phyloP scores from a whole-genome alignment of 2,329 filamentous ascomycete genomes.

The Fusarium goolgardi region DNA sequence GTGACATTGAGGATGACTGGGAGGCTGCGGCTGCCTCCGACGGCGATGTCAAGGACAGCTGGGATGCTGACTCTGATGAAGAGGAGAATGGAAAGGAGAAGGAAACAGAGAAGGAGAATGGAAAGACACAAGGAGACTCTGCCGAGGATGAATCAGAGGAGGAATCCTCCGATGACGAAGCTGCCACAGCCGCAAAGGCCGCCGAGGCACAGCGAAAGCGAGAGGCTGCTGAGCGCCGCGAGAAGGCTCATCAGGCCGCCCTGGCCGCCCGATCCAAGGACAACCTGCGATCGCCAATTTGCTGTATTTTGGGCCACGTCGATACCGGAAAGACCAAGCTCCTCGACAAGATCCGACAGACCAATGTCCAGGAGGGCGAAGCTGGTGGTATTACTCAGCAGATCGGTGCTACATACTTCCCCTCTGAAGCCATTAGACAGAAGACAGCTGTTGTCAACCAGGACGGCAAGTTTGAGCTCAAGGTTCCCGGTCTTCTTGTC shows the following conservation, averaged over 20 bases:
- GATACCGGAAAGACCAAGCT: constrained; percentile 99
- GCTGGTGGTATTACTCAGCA: constrained; percentile 99
- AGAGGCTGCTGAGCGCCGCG: constrained; percentile 87
- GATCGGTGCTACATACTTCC: constrained; percentile 99
- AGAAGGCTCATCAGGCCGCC: constrained; percentile 91
- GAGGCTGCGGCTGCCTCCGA: constrained; percentile 83
- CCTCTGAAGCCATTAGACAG: constrained; percentile 88
- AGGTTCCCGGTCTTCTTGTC: constrained; percentile 93
- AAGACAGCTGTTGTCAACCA: constrained; percentile 95
- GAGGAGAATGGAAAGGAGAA: constrained; percentile 62
- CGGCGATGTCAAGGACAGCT: constrained; percentile 89
- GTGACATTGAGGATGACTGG: constrained; percentile 84
- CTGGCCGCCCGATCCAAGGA: constrained; percentile 92
- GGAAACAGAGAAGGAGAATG: constrained; percentile 52
- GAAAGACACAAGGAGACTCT: constrained; percentile 45
- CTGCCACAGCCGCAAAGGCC: constrained; percentile 76
- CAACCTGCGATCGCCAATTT: constrained; percentile 95
- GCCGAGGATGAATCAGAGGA: constrained; percentile 70
- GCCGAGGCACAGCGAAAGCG: constrained; percentile 84
- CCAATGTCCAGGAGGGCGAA: constrained; percentile 98
- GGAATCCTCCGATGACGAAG: constrained; percentile 76
- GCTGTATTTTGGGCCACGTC: constrained; percentile 99
- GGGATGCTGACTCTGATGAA: constrained; percentile 87
- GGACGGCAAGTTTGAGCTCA: constrained; percentile 92
- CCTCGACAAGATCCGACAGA: constrained; percentile 97